phyloP scores from a whole-genome alignment of 768 basidiomycete species.

The Pulveroboletus frians region DNA sequence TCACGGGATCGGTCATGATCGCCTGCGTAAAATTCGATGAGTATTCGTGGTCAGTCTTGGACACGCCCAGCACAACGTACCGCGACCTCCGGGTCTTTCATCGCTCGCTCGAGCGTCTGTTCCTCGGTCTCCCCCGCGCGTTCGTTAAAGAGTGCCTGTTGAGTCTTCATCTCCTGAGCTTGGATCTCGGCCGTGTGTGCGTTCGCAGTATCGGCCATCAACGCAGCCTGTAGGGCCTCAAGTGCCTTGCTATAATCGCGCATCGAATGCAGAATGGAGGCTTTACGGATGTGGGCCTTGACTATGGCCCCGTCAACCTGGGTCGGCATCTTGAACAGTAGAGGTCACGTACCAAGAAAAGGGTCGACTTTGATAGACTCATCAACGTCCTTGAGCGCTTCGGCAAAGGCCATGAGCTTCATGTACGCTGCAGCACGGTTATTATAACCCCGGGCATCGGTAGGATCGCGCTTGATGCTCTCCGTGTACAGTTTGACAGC shows the following conservation, averaged over 20 bases:
- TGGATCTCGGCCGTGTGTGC: conserved; percentile 84
- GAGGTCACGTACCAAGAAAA: conserved; percentile 55
- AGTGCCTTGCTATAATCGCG: conserved; percentile 86
- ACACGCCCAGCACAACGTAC: conserved; percentile 41
- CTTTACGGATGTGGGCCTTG: conserved; percentile 95
- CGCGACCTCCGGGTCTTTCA: conserved; percentile 95
- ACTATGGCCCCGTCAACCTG: conserved; percentile 34
- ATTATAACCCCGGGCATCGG: conserved; percentile 90
- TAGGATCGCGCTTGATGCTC: conserved; percentile 92
- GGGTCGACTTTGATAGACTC: conserved; percentile 91
- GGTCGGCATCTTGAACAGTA: neutral
- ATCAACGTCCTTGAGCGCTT: conserved; percentile 94
- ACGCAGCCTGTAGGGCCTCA: conserved; percentile 73
- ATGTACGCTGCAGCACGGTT: conserved; percentile 98
- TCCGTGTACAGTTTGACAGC: conserved; percentile 93
- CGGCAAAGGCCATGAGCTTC: conserved; percentile 89
- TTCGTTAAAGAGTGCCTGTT: conserved; percentile 73
- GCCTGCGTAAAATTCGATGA: conserved; percentile 37
- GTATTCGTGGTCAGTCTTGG: neutral
- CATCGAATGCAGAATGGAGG: conserved; percentile 81
- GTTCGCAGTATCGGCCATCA: conserved; percentile 70
- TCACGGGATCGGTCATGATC: conserved; percentile 87
- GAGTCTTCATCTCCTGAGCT: conserved; percentile 72
- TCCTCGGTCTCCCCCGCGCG: conserved; percentile 86
- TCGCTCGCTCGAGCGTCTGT: conserved; percentile 86